These are phyloP conservation scores for Mortierella sp. DNA, from an alignment of 371 early-diverging fungal genomes.

Conservation along the genomic window DNA sequence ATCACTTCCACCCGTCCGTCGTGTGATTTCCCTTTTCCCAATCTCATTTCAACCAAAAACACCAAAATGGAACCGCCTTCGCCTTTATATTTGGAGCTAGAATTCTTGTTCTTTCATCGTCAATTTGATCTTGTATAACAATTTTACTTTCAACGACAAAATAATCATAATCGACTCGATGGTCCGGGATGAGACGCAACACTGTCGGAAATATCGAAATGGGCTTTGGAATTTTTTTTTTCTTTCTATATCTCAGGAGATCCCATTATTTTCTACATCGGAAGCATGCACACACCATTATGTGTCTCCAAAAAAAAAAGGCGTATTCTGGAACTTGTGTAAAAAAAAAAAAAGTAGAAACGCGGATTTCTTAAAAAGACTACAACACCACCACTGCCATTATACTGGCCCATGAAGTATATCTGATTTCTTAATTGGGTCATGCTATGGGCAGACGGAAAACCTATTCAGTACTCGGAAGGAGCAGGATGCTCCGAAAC, in stretches of 20 bases:
- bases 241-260: neutral
- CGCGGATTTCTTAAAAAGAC: neutral
- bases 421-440: neutral
- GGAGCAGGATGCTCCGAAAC: constrained; percentile 8
- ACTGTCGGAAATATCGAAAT: neutral
- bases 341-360: too few species aligned
- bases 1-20: neutral
- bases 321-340: too few species aligned
- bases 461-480: neutral
- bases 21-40: neutral
- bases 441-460: neutral
- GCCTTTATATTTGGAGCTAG: too few species aligned
- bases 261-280: neutral
- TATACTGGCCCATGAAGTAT: neutral
- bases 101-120: too few species aligned
- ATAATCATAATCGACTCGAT: neutral
- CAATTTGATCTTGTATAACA: too few species aligned
- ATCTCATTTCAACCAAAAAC: neutral
- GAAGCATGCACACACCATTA: too few species aligned
- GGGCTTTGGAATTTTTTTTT: neutral
- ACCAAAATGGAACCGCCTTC: neutral
- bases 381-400: too few species aligned
- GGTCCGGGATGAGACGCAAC: neutral
- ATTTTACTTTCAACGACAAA: neutral
- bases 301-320: too few species aligned